Evolutionary conservation across 768 basidiomycete species (phyloP).

Genomic region (Tylopilus plumbeoviolaceoides): DNA sequence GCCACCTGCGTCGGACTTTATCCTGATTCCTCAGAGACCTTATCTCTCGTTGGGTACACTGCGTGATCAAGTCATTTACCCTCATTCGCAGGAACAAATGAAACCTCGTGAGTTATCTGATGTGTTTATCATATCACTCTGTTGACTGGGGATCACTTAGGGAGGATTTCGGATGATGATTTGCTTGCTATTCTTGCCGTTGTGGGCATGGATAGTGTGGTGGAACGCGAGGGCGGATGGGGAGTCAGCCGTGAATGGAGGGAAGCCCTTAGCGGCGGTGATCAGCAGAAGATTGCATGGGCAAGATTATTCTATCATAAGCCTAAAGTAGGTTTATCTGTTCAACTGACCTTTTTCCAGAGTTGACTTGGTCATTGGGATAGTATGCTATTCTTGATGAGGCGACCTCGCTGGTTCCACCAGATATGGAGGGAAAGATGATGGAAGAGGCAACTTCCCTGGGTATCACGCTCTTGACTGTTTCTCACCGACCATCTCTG

Average conservation of each 20-base stretch:
- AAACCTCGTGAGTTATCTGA: conserved; percentile 50
- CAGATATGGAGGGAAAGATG: conserved; percentile 90
- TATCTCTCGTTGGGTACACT: conserved; percentile 93
- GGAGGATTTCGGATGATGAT: conserved; percentile 71
- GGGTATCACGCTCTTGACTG: conserved; percentile 89
- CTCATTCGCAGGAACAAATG: conserved; percentile 82
- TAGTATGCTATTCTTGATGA: conserved; percentile 97
- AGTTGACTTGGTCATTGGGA: conserved; percentile 1
- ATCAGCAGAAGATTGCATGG: conserved; percentile 98
- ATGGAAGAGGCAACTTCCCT: conserved; percentile 87
- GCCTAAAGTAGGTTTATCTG: conserved; percentile 62
- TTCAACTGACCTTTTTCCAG: background rate
- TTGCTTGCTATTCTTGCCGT: conserved; percentile 66
- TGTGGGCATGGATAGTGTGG: conserved; percentile 82
- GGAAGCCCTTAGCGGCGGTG: conserved; percentile 89
- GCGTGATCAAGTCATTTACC: conserved; percentile 95
- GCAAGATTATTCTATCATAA: conserved; percentile 93
- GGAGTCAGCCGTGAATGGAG: conserved; percentile 87
- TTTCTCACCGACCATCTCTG: conserved; percentile 90
- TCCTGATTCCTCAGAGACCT: conserved; percentile 93
- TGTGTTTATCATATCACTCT: background rate
- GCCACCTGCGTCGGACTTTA: conserved; percentile 84
- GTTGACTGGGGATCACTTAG: conserved; percentile 32
- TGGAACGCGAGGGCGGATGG: conserved; percentile 97
- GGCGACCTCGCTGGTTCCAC: conserved; percentile 90